Base-by-base conservation (phyloP, 805 yeast genomes). In the Saccharomycopsis capsularis region DNA sequence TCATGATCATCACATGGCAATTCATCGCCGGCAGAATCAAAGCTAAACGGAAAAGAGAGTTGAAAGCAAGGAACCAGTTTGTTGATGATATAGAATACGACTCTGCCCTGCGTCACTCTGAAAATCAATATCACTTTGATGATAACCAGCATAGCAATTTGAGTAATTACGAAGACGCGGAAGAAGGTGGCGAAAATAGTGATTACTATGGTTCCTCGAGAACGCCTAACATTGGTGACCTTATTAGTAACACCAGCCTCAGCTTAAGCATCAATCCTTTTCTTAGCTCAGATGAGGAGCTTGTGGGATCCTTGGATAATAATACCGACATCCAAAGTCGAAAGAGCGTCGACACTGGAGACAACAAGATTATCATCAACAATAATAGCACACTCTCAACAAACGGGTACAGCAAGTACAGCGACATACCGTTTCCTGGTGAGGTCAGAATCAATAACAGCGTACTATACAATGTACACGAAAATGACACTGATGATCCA, bases 1-100 rank as follows among this genome's bases (percentile, higher is more conserved):
- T 66, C 63, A 52, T 81, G 63, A 67, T 71, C 21, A 59, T 73
- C 2, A 32, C 61, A 18, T 66, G 78, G 71, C 75, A 75, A 53
- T 66, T 68, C 66, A 35, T 56, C 42, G n/a, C 19, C 11, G 23
- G 22, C 18, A 32, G 45, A 43, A 25, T 23, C 16, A 18, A 30
- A 22, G 36, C 16, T 15, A 46, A 37, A 23, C 43, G 34, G 36
- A 22, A 29, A 18, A 18, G 24, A 16, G 48, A 50, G 11, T 24
- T 42, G n/a, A 46, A 45, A 35, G 49, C 42, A 6, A 40, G 56
- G 21, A 35, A 23, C 22, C 52, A 47, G 27, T 50, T 43, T 35
- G n/a, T 48, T 19, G 52, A 48, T 41, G 54, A 51, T 13, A 27
- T 38, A 4, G 46, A 40, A 27, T 40, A 40, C 22, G 37, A 4